Conservation (phyloP, 169 alveolate species). For the Eimeria falciformis region DNA sequence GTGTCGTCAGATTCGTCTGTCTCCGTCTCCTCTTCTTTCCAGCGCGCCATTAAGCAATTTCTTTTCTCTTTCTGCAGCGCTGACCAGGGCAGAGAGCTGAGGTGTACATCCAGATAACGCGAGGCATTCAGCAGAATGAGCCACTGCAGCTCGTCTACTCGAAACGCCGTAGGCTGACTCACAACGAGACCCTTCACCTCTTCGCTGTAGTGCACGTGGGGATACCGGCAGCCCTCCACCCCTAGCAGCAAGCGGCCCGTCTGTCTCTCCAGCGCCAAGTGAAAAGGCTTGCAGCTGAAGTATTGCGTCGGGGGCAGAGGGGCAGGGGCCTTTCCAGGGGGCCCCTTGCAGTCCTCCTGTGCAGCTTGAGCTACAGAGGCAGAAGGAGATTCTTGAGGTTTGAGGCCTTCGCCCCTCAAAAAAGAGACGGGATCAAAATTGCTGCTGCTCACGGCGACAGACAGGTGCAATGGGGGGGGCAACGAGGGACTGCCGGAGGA, state of each 20-base stretch:
- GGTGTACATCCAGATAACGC: conserved; percentile 30
- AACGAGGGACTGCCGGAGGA: too few relatives aligned
- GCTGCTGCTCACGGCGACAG: too few relatives aligned
- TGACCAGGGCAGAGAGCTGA: conserved; percentile 40
- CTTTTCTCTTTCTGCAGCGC: not conserved
- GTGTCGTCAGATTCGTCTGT: not conserved
- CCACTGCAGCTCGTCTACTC: conserved; percentile 64
- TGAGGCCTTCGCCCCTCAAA: too few relatives aligned
- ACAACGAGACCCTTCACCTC: not conserved
- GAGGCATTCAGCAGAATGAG: conserved; percentile 19
- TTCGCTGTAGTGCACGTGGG: not conserved
- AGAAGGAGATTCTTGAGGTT: too few relatives aligned
- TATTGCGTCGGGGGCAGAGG: not conserved
- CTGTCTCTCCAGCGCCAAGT: not conserved
- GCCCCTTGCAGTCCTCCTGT: not conserved
- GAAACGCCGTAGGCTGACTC: conserved; percentile 18
- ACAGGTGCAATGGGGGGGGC: too few relatives aligned
- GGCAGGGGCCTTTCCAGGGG: not conserved
- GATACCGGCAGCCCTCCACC: conserved; percentile 38
- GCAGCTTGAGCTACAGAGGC: not conserved
- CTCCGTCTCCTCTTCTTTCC: not conserved
- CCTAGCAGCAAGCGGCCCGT: not conserved
- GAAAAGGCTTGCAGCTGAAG: conserved; percentile 60
- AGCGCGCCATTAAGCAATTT: not conserved
- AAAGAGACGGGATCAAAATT: too few relatives aligned